Evolutionary conservation across 176 grass and related monocot genomes (phyloP), one percentile per base, ranked within the genome.

Genomic region (Triticum urartu): DNA sequence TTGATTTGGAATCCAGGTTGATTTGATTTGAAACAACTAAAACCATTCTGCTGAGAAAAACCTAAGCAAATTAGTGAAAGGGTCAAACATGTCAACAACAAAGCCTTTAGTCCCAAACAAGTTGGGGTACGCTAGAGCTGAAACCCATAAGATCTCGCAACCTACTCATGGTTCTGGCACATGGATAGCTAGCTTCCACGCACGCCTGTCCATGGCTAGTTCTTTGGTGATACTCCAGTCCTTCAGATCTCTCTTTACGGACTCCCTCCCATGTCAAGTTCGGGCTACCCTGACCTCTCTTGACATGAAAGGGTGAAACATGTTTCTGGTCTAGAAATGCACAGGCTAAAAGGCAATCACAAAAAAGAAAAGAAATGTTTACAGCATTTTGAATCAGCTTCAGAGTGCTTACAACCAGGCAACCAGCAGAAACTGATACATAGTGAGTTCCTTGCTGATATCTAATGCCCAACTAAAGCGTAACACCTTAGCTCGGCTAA

Each of bases 1-100:
- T 24, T 56, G 35, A 39, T 21, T 9, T 79, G 25, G 74, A 83
- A 74, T 63, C 50, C 32, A 83, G 24, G 42, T 47, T 35, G 60
- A 72, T 77, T 54, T 73, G 34, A 82, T 87, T 54, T 87, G 74
- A 36, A 87, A 50, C 3, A 58, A 79, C 22, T n/a, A 64, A 72
- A 42, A 66, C 25, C 38, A 83, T 72, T 83, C 3, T 81, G 18
- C 28, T 68, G 15, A 40, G 24, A 65, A 39, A 56, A 66, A 13
- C 28, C 65, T 61, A 85, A 60, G 21, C 6, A 26, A 20, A 68
- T 38, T 18, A 79, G 42, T 11, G 48, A 76, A 50, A 75, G 13
- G 20, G 4, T 2, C 11, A 47, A 47, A 47, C 43, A 47, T 47
- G 43, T 47, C 11, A 4, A 47, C 43, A 47, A 12, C 11, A 47